Conservation (phyloP, 345 rosid species). For the Cardamine chenopodiifolia region DNA sequence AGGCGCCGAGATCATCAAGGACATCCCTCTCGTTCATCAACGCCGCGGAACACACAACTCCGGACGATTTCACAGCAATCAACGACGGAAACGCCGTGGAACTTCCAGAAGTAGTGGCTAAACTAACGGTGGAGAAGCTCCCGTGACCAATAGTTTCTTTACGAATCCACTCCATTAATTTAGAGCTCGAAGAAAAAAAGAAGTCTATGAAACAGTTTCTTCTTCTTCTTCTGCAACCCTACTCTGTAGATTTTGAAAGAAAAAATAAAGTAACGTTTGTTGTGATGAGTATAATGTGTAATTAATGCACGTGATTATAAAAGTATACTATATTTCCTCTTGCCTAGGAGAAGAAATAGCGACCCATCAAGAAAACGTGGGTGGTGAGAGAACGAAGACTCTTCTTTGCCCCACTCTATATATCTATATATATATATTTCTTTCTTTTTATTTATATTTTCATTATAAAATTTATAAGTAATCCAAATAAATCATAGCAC, state of each 20-base stretch:
- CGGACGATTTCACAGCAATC: constrained; percentile 78
- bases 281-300: constrained; percentile 11
- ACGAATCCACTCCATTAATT: constrained; percentile 63
- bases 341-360: constrained; percentile 40
- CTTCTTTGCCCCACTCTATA: constrained; percentile 7
- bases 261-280: constrained; percentile 16
- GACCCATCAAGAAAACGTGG: constrained; percentile 42
- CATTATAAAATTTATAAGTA: neutral
- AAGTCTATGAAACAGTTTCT: constrained; percentile 25
- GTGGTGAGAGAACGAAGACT: constrained; percentile 8
- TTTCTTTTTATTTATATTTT: neutral
- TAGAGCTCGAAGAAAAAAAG: neutral
- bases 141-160: constrained; percentile 67
- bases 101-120: constrained; percentile 45
- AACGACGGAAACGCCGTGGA: constrained; percentile 42
- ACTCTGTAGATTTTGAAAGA: neutral
- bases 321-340: neutral
- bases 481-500: neutral
- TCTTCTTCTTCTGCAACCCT: constrained; percentile 16
- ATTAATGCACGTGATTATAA: constrained; percentile 38
- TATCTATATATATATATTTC: neutral
- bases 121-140: constrained; percentile 64
- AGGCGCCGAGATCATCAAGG: constrained; percentile 45
- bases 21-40: constrained; percentile 60
- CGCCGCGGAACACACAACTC: constrained; percentile 39